phyloP scores from a whole-genome alignment of 257 asterid genomes.

The Solanum habrochaites region DNA sequence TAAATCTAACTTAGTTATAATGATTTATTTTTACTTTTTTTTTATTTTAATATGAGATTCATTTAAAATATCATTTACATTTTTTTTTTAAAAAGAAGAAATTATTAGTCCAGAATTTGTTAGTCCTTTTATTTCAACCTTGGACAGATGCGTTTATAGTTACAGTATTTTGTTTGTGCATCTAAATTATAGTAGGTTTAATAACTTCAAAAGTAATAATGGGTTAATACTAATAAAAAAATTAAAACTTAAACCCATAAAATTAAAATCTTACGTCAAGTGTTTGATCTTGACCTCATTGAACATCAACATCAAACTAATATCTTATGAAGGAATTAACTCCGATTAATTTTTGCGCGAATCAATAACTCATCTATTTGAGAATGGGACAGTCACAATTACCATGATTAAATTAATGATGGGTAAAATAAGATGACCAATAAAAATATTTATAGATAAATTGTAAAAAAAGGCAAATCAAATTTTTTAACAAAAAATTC shows the following conservation, averaged over 20 bases:
- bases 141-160: too few species aligned
- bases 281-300: background rate
- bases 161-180: too few species aligned
- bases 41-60: background rate
- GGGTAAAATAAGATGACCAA: background rate
- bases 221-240: background rate
- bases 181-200: background rate
- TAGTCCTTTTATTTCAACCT: too few species aligned
- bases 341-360: background rate
- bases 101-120: background rate
- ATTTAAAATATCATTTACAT: too few species aligned
- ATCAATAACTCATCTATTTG: background rate
- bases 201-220: too few species aligned
- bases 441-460: too few species aligned
- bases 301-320: background rate
- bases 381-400: too few species aligned
- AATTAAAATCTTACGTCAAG: background rate
- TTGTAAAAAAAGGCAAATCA: too few species aligned
- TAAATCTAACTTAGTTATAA: too few species aligned
- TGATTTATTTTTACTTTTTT: too few species aligned
- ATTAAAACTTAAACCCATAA: background rate
- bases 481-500: background rate
- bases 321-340: too few species aligned
- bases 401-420: background rate
- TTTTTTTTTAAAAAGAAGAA: too few species aligned